A percentile compares a stretch with the other conserved stretches of the same genome.
These are phyloP conservation scores for Apiotrichum sp. DNA, from an alignment of 1,284 basidiomycete genomes.

Conservation along the genomic window DNA sequence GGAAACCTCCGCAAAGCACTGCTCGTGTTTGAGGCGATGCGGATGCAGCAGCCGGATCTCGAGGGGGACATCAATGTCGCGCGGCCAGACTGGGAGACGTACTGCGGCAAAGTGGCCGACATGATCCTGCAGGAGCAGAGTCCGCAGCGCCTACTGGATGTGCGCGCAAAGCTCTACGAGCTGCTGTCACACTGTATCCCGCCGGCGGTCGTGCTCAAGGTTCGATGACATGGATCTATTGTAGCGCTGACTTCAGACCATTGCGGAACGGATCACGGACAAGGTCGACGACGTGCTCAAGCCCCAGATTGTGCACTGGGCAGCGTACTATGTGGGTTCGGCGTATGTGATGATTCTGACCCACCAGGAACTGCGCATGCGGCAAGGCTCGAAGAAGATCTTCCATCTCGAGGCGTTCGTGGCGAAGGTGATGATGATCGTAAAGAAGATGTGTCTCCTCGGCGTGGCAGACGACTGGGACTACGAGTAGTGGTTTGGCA, in stretches of 20 bases:
- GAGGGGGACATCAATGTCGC: conserved; percentile 68
- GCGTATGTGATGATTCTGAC: not conserved
- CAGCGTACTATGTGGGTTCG: conserved; percentile 78
- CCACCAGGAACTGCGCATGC: conserved; percentile 77
- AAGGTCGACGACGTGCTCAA: conserved; percentile 82
- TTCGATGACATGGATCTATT: conserved; percentile 38
- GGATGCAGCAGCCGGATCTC: conserved; percentile 87
- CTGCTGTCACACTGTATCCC: conserved; percentile 96
- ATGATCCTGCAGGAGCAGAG: conserved; percentile 86
- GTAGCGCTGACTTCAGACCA: conserved; percentile 57
- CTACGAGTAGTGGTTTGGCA: too few species aligned
- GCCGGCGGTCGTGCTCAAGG: conserved; percentile 84
- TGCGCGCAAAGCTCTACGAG: conserved; percentile 90
- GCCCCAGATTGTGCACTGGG: conserved; percentile 90
- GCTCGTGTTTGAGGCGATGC: conserved; percentile 88
- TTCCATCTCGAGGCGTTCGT: conserved; percentile 83
- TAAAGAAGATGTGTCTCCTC: too few species aligned
- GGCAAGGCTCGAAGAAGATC: conserved; percentile 86
- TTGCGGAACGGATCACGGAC: conserved; percentile 77
- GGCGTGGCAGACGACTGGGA: too few species aligned
- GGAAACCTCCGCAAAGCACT: conserved; percentile 95
- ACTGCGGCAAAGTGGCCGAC: conserved; percentile 89
- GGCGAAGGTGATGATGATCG: conserved; percentile 47
- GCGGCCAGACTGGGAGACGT: conserved; percentile 99
- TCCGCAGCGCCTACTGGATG: conserved; percentile 84